Evolutionary conservation across 176 grass and related monocot genomes (phyloP), one percentile per base, ranked within the genome.

Genomic region (Triticum urartu): DNA sequence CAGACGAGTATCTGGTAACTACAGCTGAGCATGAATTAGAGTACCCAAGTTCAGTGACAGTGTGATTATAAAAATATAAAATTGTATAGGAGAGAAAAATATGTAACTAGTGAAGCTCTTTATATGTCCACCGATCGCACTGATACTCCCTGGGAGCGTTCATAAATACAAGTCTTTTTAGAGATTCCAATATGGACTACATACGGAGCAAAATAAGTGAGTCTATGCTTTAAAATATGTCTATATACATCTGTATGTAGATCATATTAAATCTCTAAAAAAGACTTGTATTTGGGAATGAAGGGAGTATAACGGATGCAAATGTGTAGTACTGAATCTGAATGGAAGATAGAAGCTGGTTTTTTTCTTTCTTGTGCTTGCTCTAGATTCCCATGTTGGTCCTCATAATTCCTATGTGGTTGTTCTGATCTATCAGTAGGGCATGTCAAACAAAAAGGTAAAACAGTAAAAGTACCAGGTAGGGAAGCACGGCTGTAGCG

Each of bases 1-100:
- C 24, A 33, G 22, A 17, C 56, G 24, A 45, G 76, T 24, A 48
- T 66, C 34, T 20, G 40, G 56, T 7, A 75, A 40, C 36, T 28
- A 11, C 82, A 10, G 45, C n/a, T 84, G 71, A 43, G 58, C 69
- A 63, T 75, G 82, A 32, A 45, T 32, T 84, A 47, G 68, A n/a
- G 17, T 45, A 43, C 82, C 52, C 35, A 63, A 47, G 9, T 83
- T 72, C 38, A 30, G 14, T 83, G 68, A 20, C 52, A 9, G 35
- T 26, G 14, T 83, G 50, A 28, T n/a, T 25, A 72, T 72, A 40
- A 60, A 30, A 12, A 60, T 40, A 43, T 47, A 24, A 54, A 59
- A 59, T 9, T 75, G 72, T 75, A 75, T 48, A 75, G 12, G 22
- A 17, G 15, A 25, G 30, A 54, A 52, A 54, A 52, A 54, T 7